phyloP scores from a whole-genome alignment of 768 basidiomycete genomes.

The Bullera alba region DNA sequence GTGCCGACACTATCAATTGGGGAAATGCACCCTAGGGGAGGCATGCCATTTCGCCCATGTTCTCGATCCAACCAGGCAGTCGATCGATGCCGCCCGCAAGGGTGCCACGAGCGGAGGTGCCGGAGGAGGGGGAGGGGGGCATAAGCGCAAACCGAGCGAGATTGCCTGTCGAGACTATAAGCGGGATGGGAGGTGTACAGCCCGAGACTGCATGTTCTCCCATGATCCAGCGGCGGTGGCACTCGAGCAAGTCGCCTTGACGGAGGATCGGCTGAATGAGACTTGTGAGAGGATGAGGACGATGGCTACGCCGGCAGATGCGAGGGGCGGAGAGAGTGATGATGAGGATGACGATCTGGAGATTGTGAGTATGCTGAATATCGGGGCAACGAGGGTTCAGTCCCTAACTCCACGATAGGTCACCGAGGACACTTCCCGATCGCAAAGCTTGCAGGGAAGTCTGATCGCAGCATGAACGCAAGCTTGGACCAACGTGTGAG shows the following conservation, averaged over 20 bases:
- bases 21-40: conserved; percentile 37
- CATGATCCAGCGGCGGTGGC: background rate
- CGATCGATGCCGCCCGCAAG: background rate
- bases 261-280: conserved; percentile 14
- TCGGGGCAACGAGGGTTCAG: background rate
- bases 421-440: conserved; percentile 6
- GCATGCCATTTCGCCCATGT: conserved; percentile 45
- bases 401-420: conserved; percentile 2
- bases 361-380: conserved; percentile 26
- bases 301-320: background rate
- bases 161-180: no score
- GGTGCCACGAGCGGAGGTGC: background rate
- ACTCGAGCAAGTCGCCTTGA: background rate
- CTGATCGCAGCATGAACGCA: no score
- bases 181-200: no score
- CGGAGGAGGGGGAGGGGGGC: background rate
- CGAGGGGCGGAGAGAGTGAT: conserved; percentile 22
- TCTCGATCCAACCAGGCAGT: conserved; percentile 6
- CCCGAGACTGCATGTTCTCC: no score
- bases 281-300: conserved; percentile 12
- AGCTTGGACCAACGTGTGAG: no score
- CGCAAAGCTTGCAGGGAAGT: no score
- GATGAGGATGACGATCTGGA: conserved; percentile 40
- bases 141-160: background rate
- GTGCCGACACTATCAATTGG: conserved; percentile 36